Evolutionary conservation across 176 grass and related monocot species (phyloP).

Genomic region (Musa itinerans): DNA sequence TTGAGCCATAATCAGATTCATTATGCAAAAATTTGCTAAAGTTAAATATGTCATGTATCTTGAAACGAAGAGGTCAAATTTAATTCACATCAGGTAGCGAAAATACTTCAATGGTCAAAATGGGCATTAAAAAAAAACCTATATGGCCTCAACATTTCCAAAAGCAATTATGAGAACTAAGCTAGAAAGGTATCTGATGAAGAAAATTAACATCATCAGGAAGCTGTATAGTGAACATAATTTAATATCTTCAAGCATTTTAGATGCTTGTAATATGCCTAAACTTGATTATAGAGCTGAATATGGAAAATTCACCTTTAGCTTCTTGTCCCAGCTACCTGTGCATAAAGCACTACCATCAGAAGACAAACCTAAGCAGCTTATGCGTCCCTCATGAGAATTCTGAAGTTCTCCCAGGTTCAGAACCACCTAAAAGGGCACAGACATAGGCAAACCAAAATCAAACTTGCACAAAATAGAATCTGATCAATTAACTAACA

Average conservation of each 20-base stretch:
- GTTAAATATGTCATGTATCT: no score
- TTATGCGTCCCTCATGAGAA: constrained; percentile 80
- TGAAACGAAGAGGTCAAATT: no score
- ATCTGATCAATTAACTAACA: neutral
- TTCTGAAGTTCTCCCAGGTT: constrained; percentile 83
- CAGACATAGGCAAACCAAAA: constrained; percentile 1
- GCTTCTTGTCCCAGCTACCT: constrained; percentile 97
- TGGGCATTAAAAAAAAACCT: no score
- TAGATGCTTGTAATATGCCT: neutral
- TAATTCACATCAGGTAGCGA: no score
- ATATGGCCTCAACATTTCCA: no score
- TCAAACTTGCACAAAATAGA: neutral
- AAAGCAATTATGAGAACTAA: no score
- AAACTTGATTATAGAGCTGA: neutral
- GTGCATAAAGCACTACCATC: constrained; percentile 97
- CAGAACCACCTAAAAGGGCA: constrained; percentile 47
- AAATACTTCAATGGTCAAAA: no score
- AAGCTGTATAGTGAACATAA: neutral
- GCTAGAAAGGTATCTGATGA: neutral
- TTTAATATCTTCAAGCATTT: neutral
- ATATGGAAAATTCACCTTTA: constrained; percentile 42
- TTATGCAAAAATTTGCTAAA: no score
- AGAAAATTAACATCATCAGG: neutral
- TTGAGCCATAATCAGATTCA: no score
- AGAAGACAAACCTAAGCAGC: constrained; percentile 82